Conservation (phyloP, 164 flowering plant species). For the Saururus chinensis region DNA sequence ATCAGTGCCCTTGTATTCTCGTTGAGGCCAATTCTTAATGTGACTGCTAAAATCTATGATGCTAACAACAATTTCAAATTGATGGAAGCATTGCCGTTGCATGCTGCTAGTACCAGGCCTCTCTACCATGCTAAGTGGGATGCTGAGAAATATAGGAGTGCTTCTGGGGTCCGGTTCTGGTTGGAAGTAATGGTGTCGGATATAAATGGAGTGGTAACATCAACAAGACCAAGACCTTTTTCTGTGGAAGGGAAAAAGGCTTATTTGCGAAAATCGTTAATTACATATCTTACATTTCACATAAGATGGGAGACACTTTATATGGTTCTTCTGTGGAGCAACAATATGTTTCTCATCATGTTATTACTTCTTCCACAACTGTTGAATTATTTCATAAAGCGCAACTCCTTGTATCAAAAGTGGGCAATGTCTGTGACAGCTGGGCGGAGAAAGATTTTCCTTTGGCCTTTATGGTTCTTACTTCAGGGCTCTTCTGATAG, state of each 20-base stretch:
- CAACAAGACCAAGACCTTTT: conserved; percentile 9
- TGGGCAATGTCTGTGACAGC: conserved; percentile 12
- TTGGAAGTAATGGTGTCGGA: conserved; percentile 10
- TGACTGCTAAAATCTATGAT: conserved; percentile 12
- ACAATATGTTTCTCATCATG: conserved; percentile 5
- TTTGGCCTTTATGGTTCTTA: conserved; percentile 15
- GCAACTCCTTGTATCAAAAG: conserved; percentile 9
- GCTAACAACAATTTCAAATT: conserved; percentile 3
- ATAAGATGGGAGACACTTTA: conserved; percentile 14
- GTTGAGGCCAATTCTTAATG: conserved; percentile 5
- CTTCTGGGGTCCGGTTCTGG: conserved; percentile 14
- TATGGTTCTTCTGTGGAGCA: conserved; percentile 7
- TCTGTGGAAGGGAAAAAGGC: conserved; percentile 11
- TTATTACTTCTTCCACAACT: conserved; percentile 10
- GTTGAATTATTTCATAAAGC: conserved; percentile 9
- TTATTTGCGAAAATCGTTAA: conserved; percentile 7
- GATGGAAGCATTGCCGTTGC: conserved; percentile 11
- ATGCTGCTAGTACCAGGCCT: conserved; percentile 1
- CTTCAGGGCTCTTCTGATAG: conserved; percentile 11
- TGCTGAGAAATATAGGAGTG: conserved; percentile 4
- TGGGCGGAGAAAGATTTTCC: conserved; percentile 6
- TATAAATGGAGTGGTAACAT: conserved; percentile 4
- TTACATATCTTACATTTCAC: conserved; percentile 9
- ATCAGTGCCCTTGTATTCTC: conserved; percentile 13
- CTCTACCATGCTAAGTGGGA: conserved; percentile 8